These are phyloP conservation scores for Mycena kentingensis DNA, from an alignment of 768 basidiomycete species.

Conservation along the genomic window DNA sequence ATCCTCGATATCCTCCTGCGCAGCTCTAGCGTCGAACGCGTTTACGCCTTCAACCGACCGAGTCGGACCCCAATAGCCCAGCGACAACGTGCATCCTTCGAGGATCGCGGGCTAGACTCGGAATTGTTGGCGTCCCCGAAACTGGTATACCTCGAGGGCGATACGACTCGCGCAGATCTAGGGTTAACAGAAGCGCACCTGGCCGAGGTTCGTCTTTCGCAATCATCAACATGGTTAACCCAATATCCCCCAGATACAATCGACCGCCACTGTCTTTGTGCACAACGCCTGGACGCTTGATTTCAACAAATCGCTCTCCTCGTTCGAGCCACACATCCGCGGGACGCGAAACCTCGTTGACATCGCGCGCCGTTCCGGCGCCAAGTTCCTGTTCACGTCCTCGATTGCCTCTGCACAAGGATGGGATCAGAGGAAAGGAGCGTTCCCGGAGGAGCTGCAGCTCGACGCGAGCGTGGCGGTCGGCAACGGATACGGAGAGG, in stretches of 20 bases:
- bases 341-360: conserved; percentile 51
- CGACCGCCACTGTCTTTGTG: conserved; percentile 38
- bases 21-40: conserved; percentile 24
- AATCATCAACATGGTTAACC: conserved; percentile 20
- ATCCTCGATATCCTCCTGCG: conserved; percentile 33
- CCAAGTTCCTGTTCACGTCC: conserved; percentile 33
- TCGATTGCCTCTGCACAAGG: conserved; percentile 31
- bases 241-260: conserved; percentile 29
- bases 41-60: conserved; percentile 39
- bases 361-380: conserved; percentile 29
- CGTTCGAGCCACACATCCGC: conserved; percentile 51
- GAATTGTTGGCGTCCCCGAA: conserved; percentile 32
- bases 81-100: conserved; percentile 32
- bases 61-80: conserved; percentile 9
- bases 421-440: conserved; percentile 29
- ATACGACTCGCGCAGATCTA: conserved; percentile 29
- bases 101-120: conserved; percentile 33
- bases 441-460: conserved; percentile 27
- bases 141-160: conserved; percentile 37
- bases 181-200: conserved; percentile 31
- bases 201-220: conserved; percentile 22
- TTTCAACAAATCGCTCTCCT: conserved; percentile 50
- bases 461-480: conserved; percentile 9
- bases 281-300: conserved; percentile 48
- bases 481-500: conserved; percentile 19